Percentiles rank a stretch among this genome's conserved stretches.
Conservation (phyloP, 495 filamentous ascomycete genomes). For the Friedmanniomyces simplex region DNA sequence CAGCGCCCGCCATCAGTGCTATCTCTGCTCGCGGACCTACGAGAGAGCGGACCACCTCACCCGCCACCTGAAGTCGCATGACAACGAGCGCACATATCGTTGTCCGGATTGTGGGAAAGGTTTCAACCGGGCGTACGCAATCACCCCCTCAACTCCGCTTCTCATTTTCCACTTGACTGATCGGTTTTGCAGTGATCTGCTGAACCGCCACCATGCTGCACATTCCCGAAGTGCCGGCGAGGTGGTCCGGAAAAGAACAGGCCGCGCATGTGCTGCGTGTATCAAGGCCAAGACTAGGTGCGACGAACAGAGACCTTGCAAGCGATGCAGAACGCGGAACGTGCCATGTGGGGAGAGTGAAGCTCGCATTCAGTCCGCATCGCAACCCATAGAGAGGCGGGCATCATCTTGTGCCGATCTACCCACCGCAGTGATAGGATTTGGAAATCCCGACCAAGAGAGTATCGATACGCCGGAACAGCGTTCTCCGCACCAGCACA, state of each 20-base stretch:
- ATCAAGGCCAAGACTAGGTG: constrained; percentile 22
- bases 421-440: background rate
- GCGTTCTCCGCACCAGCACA: background rate
- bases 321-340: constrained; percentile 18
- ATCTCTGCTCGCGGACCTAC: constrained; percentile 7
- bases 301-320: constrained; percentile 25
- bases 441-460: background rate
- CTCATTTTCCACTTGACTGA: background rate
- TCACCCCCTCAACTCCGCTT: background rate
- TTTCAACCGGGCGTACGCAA: constrained; percentile 12
- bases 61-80: constrained; percentile 11
- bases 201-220: constrained; percentile 21
- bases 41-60: constrained; percentile 9
- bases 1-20: constrained; percentile 4
- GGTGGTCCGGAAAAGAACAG: background rate
- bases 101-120: constrained; percentile 13
- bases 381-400: background rate
- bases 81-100: constrained; percentile 3
- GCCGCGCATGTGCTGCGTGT: constrained; percentile 24
- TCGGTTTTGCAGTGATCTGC: constrained; percentile 19
- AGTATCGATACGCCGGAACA: no score
- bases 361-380: background rate
- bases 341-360: constrained; percentile 17
- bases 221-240: constrained; percentile 12
- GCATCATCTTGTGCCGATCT: background rate